These are phyloP conservation scores for Blastobotrys petasosporus DNA, from an alignment of 1,139 yeast genomes.

Conservation along the genomic window DNA sequence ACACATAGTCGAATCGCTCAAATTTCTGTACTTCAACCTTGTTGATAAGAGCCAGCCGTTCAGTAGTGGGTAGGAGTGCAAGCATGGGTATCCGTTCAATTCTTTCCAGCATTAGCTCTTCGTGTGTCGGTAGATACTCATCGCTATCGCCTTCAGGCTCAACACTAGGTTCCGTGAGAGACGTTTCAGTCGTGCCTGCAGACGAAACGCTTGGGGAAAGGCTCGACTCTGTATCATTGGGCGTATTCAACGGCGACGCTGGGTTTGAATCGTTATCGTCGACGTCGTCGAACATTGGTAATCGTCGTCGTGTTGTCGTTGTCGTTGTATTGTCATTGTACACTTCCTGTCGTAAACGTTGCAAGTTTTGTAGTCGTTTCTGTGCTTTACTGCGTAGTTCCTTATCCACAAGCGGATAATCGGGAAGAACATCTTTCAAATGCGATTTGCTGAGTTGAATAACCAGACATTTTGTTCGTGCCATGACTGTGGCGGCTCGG, in stretches of 20 bases:
- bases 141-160: not conserved
- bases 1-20: constrained; percentile 43
- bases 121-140: not conserved
- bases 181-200: no score
- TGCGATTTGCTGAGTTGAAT: constrained; percentile 65
- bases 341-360: no score
- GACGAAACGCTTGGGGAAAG: no score
- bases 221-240: no score
- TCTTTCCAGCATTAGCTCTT: not conserved
- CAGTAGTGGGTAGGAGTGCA: constrained; percentile 9
- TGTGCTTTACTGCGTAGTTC: constrained; percentile 73
- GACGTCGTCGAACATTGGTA: constrained; percentile 15
- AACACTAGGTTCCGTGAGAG: no score
- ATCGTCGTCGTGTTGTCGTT: not conserved
- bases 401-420: constrained; percentile 39
- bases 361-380: constrained; percentile 45
- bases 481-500: constrained; percentile 74
- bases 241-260: not conserved
- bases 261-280: not conserved
- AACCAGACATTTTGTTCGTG: constrained; percentile 56
- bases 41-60: constrained; percentile 4
- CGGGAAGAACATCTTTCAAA: constrained; percentile 34
- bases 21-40: not conserved
- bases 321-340: constrained; percentile 42
- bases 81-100: constrained; percentile 9